phyloP scores from a whole-genome alignment of 176 grass and related monocot genomes.

The Oryza rufipogon region DNA sequence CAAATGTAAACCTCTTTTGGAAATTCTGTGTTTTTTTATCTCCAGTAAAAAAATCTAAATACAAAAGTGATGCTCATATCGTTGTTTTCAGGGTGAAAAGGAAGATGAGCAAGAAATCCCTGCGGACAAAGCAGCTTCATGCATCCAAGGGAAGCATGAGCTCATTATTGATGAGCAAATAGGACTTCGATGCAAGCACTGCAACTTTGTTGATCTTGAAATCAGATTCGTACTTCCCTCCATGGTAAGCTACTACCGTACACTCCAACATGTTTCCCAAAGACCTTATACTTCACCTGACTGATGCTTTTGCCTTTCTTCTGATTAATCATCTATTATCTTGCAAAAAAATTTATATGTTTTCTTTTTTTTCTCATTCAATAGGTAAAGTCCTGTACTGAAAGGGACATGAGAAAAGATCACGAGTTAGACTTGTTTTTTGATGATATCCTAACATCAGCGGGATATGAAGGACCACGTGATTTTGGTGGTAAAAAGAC shows the following conservation, averaged over 20 bases:
- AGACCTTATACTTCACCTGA: slow-evolving; percentile 11
- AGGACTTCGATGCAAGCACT: slow-evolving; percentile 70
- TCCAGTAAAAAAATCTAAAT: slow-evolving; percentile 25
- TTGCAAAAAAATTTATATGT: not conserved
- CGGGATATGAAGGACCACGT: slow-evolving; percentile 21
- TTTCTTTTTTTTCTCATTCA: slow-evolving; percentile 5
- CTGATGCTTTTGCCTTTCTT: not conserved
- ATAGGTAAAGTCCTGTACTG: slow-evolving; percentile 34
- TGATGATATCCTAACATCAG: slow-evolving; percentile 49
- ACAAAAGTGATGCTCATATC: not conserved
- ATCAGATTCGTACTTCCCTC: slow-evolving; percentile 68
- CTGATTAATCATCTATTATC: not conserved
- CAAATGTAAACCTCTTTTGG: slow-evolving; percentile 1
- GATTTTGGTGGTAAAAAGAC: slow-evolving; percentile 24
- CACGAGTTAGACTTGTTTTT: slow-evolving; percentile 33
- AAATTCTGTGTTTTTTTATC: not conserved
- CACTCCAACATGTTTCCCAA: not conserved
- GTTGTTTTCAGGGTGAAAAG: slow-evolving; percentile 34
- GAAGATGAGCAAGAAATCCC: slow-evolving; percentile 5
- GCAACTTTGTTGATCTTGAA: slow-evolving; percentile 57
- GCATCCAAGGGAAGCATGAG: slow-evolving; percentile 60
- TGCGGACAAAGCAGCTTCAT: slow-evolving; percentile 32
- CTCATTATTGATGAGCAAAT: slow-evolving; percentile 69
- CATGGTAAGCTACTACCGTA: slow-evolving; percentile 55
- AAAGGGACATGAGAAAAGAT: slow-evolving; percentile 5